phyloP scores from a whole-genome alignment of 2,329 filamentous ascomycete species.

The Raffaelea ambrosiae region DNA sequence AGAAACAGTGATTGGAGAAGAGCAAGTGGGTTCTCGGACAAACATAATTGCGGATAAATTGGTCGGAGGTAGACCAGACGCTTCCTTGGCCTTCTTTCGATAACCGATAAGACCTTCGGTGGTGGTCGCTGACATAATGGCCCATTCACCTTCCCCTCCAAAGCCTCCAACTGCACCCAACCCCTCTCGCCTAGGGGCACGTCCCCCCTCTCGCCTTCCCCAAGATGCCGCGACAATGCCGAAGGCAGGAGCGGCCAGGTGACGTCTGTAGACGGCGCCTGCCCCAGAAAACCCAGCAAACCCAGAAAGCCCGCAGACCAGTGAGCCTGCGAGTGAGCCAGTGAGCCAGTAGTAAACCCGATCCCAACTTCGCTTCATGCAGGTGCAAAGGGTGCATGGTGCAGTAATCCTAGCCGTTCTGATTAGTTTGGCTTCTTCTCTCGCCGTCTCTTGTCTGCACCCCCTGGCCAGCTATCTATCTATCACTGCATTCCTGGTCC shows the following conservation, averaged over 20 bases:
- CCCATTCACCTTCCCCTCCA: too few relatives aligned
- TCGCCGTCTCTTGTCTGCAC: too few relatives aligned
- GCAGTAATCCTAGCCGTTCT: not conserved
- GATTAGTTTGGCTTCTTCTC: too few relatives aligned
- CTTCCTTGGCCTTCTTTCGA: not conserved
- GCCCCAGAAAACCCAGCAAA: not conserved
- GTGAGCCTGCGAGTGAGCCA: too few relatives aligned
- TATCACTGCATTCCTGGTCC: too few relatives aligned
- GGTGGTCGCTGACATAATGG: too few relatives aligned
- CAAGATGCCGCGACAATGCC: not conserved
- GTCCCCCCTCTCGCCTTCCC: too few relatives aligned
- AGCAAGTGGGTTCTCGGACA: not conserved
- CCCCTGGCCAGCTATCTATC: too few relatives aligned
- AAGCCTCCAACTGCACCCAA: too few relatives aligned
- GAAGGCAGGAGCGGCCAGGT: not conserved
- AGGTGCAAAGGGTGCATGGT: not conserved
- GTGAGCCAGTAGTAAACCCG: too few relatives aligned
- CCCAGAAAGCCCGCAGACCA: not conserved
- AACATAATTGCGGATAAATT: not conserved
- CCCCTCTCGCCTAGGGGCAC: too few relatives aligned
- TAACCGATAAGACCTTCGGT: too few relatives aligned
- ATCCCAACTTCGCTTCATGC: not conserved
- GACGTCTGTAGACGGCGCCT: not conserved
- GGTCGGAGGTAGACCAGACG: not conserved
- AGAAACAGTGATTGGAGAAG: not conserved